Conservation (phyloP, 768 basidiomycete genomes). For the Rhizopogon vinicolor region DNA sequence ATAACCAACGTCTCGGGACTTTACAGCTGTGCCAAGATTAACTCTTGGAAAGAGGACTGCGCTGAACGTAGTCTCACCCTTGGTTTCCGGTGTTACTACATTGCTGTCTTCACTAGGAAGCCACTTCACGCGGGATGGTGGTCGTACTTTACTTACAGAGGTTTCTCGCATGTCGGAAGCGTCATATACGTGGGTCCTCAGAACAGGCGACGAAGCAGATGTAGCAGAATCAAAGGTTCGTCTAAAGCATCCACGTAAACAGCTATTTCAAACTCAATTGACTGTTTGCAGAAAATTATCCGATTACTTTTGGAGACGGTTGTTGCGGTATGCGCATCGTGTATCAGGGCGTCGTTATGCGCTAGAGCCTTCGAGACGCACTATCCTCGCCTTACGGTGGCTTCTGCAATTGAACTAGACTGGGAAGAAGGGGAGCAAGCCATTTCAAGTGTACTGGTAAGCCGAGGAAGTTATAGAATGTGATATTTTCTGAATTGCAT, state of each 20-base stretch:
- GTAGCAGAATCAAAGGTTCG: slow-evolving; percentile 17
- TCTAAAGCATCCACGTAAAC: not conserved
- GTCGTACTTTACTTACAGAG: slow-evolving; percentile 17
- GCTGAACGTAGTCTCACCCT: slow-evolving; percentile 14
- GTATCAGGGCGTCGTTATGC: slow-evolving; percentile 40
- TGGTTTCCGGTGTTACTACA: slow-evolving; percentile 10
- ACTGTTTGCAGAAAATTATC: slow-evolving; percentile 20
- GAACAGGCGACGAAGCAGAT: not conserved
- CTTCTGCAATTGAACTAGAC: slow-evolving; percentile 23
- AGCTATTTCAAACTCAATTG: not conserved
- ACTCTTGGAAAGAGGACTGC: slow-evolving; percentile 19
- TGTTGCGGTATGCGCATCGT: slow-evolving; percentile 30
- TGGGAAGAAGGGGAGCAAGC: slow-evolving; percentile 39
- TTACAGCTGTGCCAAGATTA: slow-evolving; percentile 20
- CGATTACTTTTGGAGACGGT: slow-evolving; percentile 31
- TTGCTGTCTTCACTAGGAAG: slow-evolving; percentile 15
- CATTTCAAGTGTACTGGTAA: slow-evolving; percentile 36
- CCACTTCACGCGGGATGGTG: slow-evolving; percentile 7
- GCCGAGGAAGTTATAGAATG: slow-evolving; percentile 10
- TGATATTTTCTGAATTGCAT: not conserved
- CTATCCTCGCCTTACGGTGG: slow-evolving; percentile 41
- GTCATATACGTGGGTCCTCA: slow-evolving; percentile 13
- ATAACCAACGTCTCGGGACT: not conserved
- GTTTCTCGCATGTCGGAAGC: slow-evolving; percentile 12
- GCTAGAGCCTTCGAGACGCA: slow-evolving; percentile 39